These are phyloP conservation scores for Funneliformis geosporum DNA, from an alignment of 192 early-diverging fungal species.

Conservation along the genomic window DNA sequence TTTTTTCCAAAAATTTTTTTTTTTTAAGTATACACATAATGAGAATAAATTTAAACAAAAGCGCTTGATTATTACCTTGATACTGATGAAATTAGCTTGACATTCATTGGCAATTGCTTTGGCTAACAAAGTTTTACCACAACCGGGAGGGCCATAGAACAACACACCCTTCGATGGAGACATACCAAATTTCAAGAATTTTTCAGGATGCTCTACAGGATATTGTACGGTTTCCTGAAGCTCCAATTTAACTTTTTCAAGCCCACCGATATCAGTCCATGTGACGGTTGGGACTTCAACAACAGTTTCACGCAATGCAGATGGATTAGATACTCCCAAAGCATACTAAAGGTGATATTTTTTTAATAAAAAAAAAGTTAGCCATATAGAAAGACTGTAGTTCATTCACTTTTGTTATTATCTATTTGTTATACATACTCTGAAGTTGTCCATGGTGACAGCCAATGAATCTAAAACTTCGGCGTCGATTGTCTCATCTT, in stretches of 20 bases:
- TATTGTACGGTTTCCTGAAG: slow-evolving; percentile 99
- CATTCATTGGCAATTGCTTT: slow-evolving; percentile 99
- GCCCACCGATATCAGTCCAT: slow-evolving; percentile 97
- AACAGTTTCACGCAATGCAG: slow-evolving; percentile 97
- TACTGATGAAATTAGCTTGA: slow-evolving; percentile 99
- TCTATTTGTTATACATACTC: slow-evolving; percentile 42
- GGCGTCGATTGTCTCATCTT: slow-evolving; percentile 98
- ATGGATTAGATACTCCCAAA: slow-evolving; percentile 91
- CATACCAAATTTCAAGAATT: slow-evolving; percentile 99
- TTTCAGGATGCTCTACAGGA: slow-evolving; percentile 98
- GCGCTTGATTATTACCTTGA: slow-evolving; percentile 64
- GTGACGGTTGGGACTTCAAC: slow-evolving; percentile 94
- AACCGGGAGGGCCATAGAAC: slow-evolving; percentile 98
- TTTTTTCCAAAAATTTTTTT: not conserved
- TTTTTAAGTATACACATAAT: not conserved
- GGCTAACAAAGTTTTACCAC: slow-evolving; percentile 97
- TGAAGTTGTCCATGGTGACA: slow-evolving; percentile 98
- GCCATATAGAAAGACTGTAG: slow-evolving; percentile 14
- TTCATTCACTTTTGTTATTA: too few species aligned
- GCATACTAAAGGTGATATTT: slow-evolving; percentile 60
- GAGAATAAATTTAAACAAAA: not conserved
- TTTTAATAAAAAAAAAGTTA: not conserved
- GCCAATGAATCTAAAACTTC: slow-evolving; percentile 94
- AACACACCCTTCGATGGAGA: slow-evolving; percentile 94
- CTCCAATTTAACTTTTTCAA: slow-evolving; percentile 98